phyloP scores from a whole-genome alignment of 345 rosid species.

The Populus euphratica region DNA sequence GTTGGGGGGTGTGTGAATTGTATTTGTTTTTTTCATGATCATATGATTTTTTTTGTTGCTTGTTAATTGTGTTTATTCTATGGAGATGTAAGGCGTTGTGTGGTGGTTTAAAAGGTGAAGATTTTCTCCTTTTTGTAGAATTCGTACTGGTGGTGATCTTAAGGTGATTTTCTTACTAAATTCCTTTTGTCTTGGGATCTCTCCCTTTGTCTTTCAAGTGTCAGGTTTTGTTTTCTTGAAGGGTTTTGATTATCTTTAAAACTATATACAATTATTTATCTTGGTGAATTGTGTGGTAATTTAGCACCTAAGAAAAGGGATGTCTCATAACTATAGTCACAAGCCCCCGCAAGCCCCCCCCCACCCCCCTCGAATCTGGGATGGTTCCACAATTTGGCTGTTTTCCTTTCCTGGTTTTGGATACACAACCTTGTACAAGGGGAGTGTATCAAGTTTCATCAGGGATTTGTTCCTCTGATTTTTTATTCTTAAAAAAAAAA shows the following conservation, averaged over 20 bases:
- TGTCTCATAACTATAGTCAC: not conserved
- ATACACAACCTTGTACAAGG: constrained; percentile 13
- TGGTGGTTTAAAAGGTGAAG: constrained; percentile 17
- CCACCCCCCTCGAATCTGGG: not conserved
- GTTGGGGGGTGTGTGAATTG: constrained; percentile 17
- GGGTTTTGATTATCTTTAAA: constrained; percentile 5
- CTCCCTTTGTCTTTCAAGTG: constrained; percentile 24
- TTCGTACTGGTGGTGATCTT: constrained; percentile 4
- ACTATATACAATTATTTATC: not conserved
- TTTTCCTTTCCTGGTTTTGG: constrained; percentile 3
- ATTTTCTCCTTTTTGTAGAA: constrained; percentile 1
- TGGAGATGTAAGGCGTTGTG: constrained; percentile 6
- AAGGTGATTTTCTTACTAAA: constrained; percentile 23
- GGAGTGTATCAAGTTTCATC: constrained; percentile 8
- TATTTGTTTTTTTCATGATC: constrained; percentile 12
- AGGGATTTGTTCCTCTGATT: not conserved
- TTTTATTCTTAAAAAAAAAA: not conserved
- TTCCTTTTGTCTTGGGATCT: constrained; percentile 22
- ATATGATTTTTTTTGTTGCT: constrained; percentile 7
- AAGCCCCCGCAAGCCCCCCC: not conserved
- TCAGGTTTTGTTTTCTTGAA: constrained; percentile 24
- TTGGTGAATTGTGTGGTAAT: not conserved
- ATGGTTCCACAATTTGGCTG: not conserved
- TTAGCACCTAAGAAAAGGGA: not conserved
- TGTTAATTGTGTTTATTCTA: constrained; percentile 15